phyloP scores from a whole-genome alignment of 1,284 basidiomycete genomes.

The Microbotryomycetes sp. region DNA sequence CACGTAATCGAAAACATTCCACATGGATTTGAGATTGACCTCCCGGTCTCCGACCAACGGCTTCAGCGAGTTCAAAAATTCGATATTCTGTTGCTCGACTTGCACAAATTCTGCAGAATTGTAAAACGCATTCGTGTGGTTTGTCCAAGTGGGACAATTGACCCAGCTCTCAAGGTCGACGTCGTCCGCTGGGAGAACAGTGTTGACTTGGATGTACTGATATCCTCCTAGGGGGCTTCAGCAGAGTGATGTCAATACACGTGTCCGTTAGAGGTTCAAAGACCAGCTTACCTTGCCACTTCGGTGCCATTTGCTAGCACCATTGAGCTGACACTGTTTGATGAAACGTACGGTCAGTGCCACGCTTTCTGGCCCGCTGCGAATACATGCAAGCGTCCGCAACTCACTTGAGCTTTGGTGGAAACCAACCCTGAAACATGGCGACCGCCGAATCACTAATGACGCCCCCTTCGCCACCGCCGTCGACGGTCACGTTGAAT shows the following conservation, averaged over 20 bases:
- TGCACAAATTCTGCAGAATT: slow-evolving; percentile 51
- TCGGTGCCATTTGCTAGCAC: slow-evolving; percentile 66
- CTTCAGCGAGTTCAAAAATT: slow-evolving; percentile 48
- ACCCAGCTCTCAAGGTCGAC: slow-evolving; percentile 57
- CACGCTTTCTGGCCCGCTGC: too few species aligned
- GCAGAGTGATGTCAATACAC: not conserved
- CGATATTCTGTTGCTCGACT: not conserved
- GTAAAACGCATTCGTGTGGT: slow-evolving; percentile 34
- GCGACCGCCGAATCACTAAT: slow-evolving; percentile 21
- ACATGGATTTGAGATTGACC: slow-evolving; percentile 58
- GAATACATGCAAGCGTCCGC: too few species aligned
- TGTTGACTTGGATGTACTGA: slow-evolving; percentile 68
- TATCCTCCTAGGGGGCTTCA: slow-evolving; percentile 69
- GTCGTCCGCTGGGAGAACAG: slow-evolving; percentile 71
- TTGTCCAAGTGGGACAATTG: slow-evolving; percentile 39
- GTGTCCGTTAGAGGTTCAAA: too few species aligned
- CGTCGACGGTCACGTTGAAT: slow-evolving; percentile 59
- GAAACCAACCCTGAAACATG: not conserved
- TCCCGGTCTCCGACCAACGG: slow-evolving; percentile 57
- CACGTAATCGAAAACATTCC: slow-evolving; percentile 23
- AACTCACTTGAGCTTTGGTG: not conserved
- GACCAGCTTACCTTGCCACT: slow-evolving; percentile 48
- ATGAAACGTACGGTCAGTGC: too few species aligned
- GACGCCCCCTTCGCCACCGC: slow-evolving; percentile 62
- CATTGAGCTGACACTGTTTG: slow-evolving; percentile 57